Base-by-base conservation (phyloP, 176 grass and related monocot genomes). In the Rhynchospora pubera region DNA sequence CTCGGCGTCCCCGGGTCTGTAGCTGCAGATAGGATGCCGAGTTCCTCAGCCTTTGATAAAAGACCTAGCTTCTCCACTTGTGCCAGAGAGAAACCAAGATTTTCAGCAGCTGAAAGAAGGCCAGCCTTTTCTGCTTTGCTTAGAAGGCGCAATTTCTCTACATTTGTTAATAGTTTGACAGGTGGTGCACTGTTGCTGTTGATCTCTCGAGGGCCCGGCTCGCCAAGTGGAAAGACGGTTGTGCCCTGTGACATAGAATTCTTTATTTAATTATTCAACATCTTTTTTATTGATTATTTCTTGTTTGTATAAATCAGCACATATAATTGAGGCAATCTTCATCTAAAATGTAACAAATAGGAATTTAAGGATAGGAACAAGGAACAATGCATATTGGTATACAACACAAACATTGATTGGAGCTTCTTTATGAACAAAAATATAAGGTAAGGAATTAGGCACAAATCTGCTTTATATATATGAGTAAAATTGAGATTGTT, bases 91-190 rank as follows among this genome's bases (percentile, higher is more conserved):
- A 99, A 83, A 42, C 92, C 96, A 3, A 92, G 84, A 11, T 90
- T 90, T 88, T 99, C 96, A 5, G 92, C 92, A 2, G 92, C 87
- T 0, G 96, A 93, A 50, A 99, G 92, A 45, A 99, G 84, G 7
- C 96, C 92, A 1, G 96, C 92, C 11, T 94, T 94, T 87, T 99
- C 96, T 58, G 96, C 96, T 85, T 95, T 99, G 22, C 85, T 95
- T 44, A 99, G 87, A 74, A 99, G 92, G 77, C 92, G 90, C 42
- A 99, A 90, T 88, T 86, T 91, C 73, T 99, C 91, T 67, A 99
- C 92, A 85, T 99, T 99, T 55, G 96, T 93, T 53, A 99, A 76
- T 42, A 99, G 92, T 84, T 93, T 95, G 80, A 99, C 85, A 19
- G 85, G 85, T 53, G 83, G 21, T 46, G 79, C 32, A 57, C 44